Base-by-base conservation (phyloP, 1,284 basidiomycete species). In the Hymenochaete sp. region DNA sequence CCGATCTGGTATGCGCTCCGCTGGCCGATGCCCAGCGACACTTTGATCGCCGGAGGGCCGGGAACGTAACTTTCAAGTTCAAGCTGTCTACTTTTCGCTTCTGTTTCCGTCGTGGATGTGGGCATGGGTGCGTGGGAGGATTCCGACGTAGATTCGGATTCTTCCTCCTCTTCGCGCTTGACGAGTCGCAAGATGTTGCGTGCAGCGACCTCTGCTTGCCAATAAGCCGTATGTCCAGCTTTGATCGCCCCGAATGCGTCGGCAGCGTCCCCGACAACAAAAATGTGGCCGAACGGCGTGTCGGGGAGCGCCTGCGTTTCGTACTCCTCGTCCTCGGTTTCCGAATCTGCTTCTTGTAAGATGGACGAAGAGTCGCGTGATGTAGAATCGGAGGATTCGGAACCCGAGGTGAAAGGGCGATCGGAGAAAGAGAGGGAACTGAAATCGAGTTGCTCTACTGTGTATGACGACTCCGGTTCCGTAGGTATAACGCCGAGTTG, bases 141-240 rank as follows among this genome's bases (percentile, higher is more conserved):
- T n/a, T n/a, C n/a, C 19, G 13, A 21, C 8, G 31, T 67, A 9
- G 53, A 50, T 45, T 67, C 63, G 6, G 71, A 57, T 40, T 63
- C 57, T 5, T 54, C 57, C 21, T 50, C 35, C 16, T 11, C 53
- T 2, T 53, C 49, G 10, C 46, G 52, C 42, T 60, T 59, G 26
- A 74, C 65, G 13, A 79, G 67, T 44, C 58, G 60, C 4, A 79
- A 32, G 27, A 79, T 65, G 51, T 81, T 81, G 14, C 62, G 56
- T 14, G 71, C 75, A 1, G 77, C 78, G 7, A 77, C 62, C 45
- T 72, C 70, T 24, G 69, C 75, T 62, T 80, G 77, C 48, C 66
- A 72, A 56, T 75, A 79, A 1, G 82, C 80, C 25, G 72, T 82
- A 59, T 87, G 81, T 1, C 85, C 82, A 4, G 82, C 80, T 43